phyloP scores from a whole-genome alignment of 2,329 filamentous ascomycete genomes.

The Polytolypa hystricis region DNA sequence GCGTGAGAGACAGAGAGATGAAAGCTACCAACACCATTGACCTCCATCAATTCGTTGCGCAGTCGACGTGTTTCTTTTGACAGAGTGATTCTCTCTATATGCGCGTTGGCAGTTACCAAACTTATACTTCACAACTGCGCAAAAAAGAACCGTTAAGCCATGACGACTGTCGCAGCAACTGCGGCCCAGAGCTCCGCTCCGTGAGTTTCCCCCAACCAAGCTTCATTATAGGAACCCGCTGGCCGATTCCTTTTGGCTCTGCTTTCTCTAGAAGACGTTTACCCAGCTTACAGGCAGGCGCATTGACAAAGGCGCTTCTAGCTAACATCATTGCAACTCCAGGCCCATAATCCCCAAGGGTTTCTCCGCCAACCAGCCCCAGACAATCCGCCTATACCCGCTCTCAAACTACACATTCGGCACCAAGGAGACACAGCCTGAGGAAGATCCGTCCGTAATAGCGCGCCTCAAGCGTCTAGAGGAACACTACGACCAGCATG shows the following conservation, averaged over 20 bases:
- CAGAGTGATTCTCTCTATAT: too few species aligned
- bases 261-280: too few species aligned
- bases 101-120: too few species aligned
- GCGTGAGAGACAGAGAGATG: too few species aligned
- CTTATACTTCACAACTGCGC: too few species aligned
- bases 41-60: too few species aligned
- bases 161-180: conserved; percentile 75
- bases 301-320: too few species aligned
- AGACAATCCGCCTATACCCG: conserved; percentile 82
- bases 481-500: conserved; percentile 82
- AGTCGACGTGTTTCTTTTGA: too few species aligned
- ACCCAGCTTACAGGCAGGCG: too few species aligned
- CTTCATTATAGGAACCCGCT: neutral
- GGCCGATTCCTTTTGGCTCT: too few species aligned
- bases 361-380: conserved; percentile 82
- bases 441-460: conserved; percentile 92
- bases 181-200: conserved; percentile 67
- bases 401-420: conserved; percentile 98
- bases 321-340: conserved; percentile 2
- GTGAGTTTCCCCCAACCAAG: conserved; percentile 27
- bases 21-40: too few species aligned
- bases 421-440: conserved; percentile 94
- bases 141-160: conserved; percentile 28
- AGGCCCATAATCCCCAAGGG: conserved; percentile 65
- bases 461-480: conserved; percentile 89